Evolutionary conservation across 768 basidiomycete species (phyloP).

Genomic region (Suillus ampliporus): DNA sequence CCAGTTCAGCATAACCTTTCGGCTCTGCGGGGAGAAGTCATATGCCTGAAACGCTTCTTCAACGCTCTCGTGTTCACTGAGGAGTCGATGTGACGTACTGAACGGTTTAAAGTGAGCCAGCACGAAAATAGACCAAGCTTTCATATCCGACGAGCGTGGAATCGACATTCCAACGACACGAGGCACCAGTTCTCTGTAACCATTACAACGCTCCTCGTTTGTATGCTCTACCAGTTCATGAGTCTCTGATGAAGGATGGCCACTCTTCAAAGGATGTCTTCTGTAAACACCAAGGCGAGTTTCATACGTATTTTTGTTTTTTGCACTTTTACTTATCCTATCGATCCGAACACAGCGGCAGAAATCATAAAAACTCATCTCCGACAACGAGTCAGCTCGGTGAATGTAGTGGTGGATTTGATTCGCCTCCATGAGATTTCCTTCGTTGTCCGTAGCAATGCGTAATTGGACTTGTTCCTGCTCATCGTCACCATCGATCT

Average conservation of each 20-base stretch:
- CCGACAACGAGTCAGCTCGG: conserved; percentile 14
- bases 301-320: conserved; percentile 5
- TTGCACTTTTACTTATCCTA: conserved; percentile 6
- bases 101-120: conserved; percentile 8
- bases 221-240: conserved; percentile 20
- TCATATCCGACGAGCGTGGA: conserved; percentile 7
- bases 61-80: conserved; percentile 18
- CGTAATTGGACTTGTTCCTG: conserved; percentile 3
- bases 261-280: background rate
- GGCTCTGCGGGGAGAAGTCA: conserved; percentile 5
- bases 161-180: conserved; percentile 21
- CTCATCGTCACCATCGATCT: background rate
- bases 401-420: conserved; percentile 37
- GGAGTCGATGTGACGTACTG: too few relatives aligned
- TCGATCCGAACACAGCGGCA: conserved; percentile 17
- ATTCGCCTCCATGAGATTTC: conserved; percentile 18
- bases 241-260: conserved; percentile 14
- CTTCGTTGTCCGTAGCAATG: conserved; percentile 13
- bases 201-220: background rate
- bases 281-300: background rate
- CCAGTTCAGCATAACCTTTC: conserved; percentile 36
- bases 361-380: conserved; percentile 38
- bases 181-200: conserved; percentile 13
- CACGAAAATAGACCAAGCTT: background rate
- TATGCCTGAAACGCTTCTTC: conserved; percentile 14